phyloP scores from a whole-genome alignment of 2,329 filamentous ascomycete genomes.

The Sporothrix curviconia region DNA sequence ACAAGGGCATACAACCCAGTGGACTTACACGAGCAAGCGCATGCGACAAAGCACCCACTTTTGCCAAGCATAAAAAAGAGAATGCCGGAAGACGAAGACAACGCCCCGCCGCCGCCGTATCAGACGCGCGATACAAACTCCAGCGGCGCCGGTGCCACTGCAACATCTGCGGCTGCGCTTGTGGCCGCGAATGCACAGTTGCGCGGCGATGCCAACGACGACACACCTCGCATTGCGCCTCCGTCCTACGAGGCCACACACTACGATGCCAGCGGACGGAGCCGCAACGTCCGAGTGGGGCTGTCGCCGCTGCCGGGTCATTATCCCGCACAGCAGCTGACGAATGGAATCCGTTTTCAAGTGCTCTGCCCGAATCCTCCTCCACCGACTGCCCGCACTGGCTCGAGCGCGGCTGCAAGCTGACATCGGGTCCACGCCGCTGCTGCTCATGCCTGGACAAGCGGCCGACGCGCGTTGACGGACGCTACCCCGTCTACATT shows the following conservation, averaged over 20 bases:
- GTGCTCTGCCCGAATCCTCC: not conserved
- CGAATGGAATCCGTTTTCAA: too few species aligned
- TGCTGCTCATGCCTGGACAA: conserved; percentile 14
- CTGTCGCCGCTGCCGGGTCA: too few species aligned
- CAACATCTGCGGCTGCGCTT: too few species aligned
- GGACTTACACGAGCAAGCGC: too few species aligned
- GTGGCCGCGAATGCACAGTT: not conserved
- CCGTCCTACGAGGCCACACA: conserved; percentile 4
- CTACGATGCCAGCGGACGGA: not conserved
- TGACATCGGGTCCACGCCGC: conserved; percentile 2
- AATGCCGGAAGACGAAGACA: too few species aligned
- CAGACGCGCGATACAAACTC: too few species aligned
- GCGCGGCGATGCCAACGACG: not conserved
- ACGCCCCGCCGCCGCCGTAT: conserved; percentile 1
- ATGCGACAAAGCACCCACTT: too few species aligned
- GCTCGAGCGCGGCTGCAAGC: conserved; percentile 1
- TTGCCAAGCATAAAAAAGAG: too few species aligned
- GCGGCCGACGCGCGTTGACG: not conserved
- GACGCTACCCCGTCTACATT: conserved; percentile 9
- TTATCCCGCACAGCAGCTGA: too few species aligned
- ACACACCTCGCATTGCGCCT: not conserved
- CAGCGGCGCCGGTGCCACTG: too few species aligned
- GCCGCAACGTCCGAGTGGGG: not conserved
- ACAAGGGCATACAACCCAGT: too few species aligned
- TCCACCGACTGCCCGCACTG: conserved; percentile 7